phyloP scores from a whole-genome alignment of 2,329 filamentous ascomycete species.

The Cyphellophora europaea region DNA sequence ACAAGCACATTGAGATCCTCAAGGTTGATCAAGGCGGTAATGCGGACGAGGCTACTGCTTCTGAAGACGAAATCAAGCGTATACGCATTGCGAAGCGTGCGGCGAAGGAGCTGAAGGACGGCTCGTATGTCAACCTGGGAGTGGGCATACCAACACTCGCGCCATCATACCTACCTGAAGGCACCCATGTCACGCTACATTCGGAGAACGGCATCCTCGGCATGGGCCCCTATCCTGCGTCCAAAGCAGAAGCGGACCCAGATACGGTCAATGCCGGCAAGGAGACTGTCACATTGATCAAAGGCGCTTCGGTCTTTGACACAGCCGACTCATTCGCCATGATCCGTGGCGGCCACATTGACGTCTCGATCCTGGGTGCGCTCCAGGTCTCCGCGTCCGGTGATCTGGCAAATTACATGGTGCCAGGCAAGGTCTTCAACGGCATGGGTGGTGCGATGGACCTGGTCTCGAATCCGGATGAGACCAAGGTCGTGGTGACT shows the following conservation, averaged over 20 bases:
- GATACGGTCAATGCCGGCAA: constrained; percentile 84
- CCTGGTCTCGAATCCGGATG: constrained; percentile 59
- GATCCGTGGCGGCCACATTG: constrained; percentile 77
- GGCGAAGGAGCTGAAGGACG: constrained; percentile 70
- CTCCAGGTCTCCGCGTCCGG: constrained; percentile 71
- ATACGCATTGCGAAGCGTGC: constrained; percentile 68
- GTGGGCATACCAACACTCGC: constrained; percentile 77
- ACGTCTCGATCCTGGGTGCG: constrained; percentile 74
- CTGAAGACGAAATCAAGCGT: constrained; percentile 45
- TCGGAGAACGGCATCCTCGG: constrained; percentile 80
- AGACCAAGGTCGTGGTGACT: constrained; percentile 63
- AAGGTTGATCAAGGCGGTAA: constrained; percentile 35
- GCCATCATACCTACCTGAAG: constrained; percentile 61
- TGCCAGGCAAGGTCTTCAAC: constrained; percentile 75
- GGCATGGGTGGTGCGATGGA: constrained; percentile 79
- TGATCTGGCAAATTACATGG: constrained; percentile 83
- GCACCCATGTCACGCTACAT: constrained; percentile 69
- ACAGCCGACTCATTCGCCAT: constrained; percentile 75
- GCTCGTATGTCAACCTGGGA: constrained; percentile 71
- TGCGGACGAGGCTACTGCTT: constrained; percentile 28
- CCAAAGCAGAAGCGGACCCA: constrained; percentile 59
- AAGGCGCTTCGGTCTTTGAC: constrained; percentile 69
- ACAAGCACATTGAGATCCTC: constrained; percentile 63
- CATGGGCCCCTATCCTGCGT: constrained; percentile 70
- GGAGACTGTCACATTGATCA: constrained; percentile 71